A percentile compares a stretch with the other conserved stretches of the same genome.
Conservation (phyloP, 805 yeast genomes). For the Cyberlindnera maritima region DNA sequence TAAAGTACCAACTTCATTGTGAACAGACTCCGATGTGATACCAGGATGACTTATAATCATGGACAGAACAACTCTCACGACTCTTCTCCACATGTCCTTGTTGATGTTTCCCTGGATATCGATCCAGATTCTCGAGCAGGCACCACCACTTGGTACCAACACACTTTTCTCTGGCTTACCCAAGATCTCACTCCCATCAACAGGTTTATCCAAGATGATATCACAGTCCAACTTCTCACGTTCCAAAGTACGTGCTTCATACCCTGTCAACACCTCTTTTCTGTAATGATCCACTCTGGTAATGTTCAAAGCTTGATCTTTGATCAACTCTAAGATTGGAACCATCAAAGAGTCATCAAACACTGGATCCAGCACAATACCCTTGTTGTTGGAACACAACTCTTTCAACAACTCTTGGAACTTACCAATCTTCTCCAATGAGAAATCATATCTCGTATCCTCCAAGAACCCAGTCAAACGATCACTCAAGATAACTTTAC, state of each 20-base stretch:
- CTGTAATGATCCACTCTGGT: conserved; percentile 56
- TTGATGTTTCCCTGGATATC: conserved; percentile 63
- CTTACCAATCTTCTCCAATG: conserved; percentile 43
- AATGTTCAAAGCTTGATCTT: conserved; percentile 39
- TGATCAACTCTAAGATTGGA: conserved; percentile 53
- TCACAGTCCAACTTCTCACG: conserved; percentile 65
- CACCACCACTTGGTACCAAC: conserved; percentile 55
- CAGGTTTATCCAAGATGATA: conserved; percentile 38
- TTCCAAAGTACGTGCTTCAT: conserved; percentile 74
- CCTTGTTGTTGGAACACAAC: conserved; percentile 46
- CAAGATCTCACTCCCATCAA: conserved; percentile 1
- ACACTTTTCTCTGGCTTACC: conserved; percentile 14
- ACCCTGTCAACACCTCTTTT: conserved; percentile 51
- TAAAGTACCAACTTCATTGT: conserved; percentile 19
- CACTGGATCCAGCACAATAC: conserved; percentile 50
- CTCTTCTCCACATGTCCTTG: conserved; percentile 54
- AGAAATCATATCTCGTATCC: conserved; percentile 29
- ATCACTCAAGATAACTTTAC: conserved; percentile 37
- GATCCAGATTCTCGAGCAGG: conserved; percentile 73
- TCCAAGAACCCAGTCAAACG: conserved; percentile 23
- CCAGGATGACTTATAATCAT: conserved; percentile 57
- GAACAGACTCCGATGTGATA: conserved; percentile 30
- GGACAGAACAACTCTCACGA: conserved; percentile 45
- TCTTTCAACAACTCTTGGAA: conserved; percentile 44
- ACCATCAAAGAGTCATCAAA: conserved; percentile 63